A percentile compares a stretch with the other conserved stretches of the same genome.
Conservation (phyloP, 352 stramenopile species). For the Pythium aristosporum region DNA sequence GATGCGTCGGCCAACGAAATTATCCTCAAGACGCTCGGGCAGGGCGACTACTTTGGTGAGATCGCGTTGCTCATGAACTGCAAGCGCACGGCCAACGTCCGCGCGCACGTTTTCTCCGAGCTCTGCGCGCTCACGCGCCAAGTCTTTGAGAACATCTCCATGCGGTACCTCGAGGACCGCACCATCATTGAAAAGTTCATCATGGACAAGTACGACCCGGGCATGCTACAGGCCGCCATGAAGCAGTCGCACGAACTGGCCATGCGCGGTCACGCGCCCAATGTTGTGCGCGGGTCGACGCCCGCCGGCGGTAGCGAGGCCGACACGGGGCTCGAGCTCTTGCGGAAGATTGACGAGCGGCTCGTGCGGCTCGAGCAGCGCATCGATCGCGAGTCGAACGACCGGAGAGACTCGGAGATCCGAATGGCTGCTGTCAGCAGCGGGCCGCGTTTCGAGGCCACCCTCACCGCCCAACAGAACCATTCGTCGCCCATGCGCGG, state of each 20-base stretch:
- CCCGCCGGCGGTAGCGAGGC: background rate
- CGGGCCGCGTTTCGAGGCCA: background rate
- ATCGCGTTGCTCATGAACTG: slow-evolving; percentile 84
- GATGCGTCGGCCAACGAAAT: slow-evolving; percentile 42
- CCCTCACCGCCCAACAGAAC: background rate
- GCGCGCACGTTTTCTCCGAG: slow-evolving; percentile 68
- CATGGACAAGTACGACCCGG: slow-evolving; percentile 81
- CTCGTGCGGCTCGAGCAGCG: slow-evolving; percentile 48
- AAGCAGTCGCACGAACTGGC: slow-evolving; percentile 72
- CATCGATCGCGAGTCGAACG: slow-evolving; percentile 45
- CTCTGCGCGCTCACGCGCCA: slow-evolving; percentile 73
- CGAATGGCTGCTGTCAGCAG: slow-evolving; percentile 6
- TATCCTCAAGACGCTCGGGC: slow-evolving; percentile 61
- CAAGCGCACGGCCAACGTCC: slow-evolving; percentile 79
- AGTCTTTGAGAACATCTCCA: slow-evolving; percentile 74
- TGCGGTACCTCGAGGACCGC: slow-evolving; percentile 74
- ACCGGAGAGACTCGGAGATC: slow-evolving; percentile 51
- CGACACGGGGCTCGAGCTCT: slow-evolving; percentile 20
- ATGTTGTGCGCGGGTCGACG: background rate
- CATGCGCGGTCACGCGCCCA: slow-evolving; percentile 30
- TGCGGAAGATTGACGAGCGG: slow-evolving; percentile 52
- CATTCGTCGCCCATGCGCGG: background rate
- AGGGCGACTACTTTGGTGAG: slow-evolving; percentile 83
- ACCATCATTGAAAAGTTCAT: slow-evolving; percentile 85
- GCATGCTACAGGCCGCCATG: slow-evolving; percentile 71